phyloP scores from a whole-genome alignment of 2,329 filamentous ascomycete genomes.

The Monosporascus sp. region DNA sequence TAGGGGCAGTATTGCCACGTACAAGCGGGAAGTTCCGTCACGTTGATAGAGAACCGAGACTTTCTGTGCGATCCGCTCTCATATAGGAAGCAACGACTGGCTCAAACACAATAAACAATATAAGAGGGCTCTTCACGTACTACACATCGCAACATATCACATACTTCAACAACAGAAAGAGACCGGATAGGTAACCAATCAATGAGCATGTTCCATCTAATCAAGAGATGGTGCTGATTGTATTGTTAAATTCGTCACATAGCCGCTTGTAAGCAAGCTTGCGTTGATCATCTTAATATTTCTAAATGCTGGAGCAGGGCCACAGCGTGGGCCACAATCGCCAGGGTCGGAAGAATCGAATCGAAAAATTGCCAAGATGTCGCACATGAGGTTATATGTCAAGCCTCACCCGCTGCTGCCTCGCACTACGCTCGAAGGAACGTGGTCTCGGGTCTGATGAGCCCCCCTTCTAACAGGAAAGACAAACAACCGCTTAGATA shows the following conservation, averaged over 20 bases:
- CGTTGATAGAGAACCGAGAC: too few species aligned
- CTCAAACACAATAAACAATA: too few species aligned
- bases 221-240: conserved; percentile 24
- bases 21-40: too few species aligned
- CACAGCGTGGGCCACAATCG: background rate
- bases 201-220: conserved; percentile 24
- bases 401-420: background rate
- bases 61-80: background rate
- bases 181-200: conserved; percentile 4
- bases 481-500: background rate
- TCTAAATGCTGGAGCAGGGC: conserved; percentile 1
- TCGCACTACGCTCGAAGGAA: conserved; percentile 27
- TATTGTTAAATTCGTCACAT: conserved; percentile 2
- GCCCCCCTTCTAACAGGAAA: conserved; percentile 15
- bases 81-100: background rate
- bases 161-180: background rate
- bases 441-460: conserved; percentile 26
- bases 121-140: too few species aligned
- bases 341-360: conserved; percentile 16
- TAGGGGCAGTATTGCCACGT: too few species aligned
- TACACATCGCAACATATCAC: background rate
- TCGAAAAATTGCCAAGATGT: conserved; percentile 11
- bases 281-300: conserved; percentile 8
- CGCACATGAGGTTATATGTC: conserved; percentile 5
- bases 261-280: background rate